Evolutionary conservation across 441 rosid species (phyloP).

Genomic region (Flueggea neowawraea): DNA sequence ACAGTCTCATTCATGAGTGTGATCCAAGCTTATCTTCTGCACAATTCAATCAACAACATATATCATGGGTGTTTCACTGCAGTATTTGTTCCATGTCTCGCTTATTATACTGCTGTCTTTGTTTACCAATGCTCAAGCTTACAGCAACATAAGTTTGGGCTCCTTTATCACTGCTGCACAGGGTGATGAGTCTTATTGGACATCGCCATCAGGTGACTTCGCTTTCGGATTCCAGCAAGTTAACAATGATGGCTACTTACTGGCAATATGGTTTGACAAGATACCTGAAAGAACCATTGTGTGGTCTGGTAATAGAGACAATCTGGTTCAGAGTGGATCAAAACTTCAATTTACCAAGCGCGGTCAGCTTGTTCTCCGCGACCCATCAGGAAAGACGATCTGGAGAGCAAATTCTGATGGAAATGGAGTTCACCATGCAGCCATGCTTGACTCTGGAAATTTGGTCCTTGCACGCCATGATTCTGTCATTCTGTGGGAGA

Average conservation of each 20-base stretch:
- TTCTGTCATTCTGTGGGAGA: conserved; percentile 29
- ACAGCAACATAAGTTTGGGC: conserved; percentile 14
- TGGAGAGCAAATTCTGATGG: neutral
- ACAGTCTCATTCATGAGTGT: too few species aligned
- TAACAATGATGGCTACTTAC: conserved; percentile 8
- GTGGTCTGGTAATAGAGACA: conserved; percentile 28
- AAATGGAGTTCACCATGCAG: conserved; percentile 14
- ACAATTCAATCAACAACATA: too few species aligned
- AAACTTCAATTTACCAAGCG: conserved; percentile 16
- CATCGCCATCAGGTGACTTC: conserved; percentile 37
- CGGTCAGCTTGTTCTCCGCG: conserved; percentile 24
- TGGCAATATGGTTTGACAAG: conserved; percentile 19
- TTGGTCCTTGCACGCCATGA: conserved; percentile 17
- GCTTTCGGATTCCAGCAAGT: conserved; percentile 29
- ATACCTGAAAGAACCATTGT: conserved; percentile 19
- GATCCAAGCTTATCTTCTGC: too few species aligned
- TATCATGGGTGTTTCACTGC: neutral
- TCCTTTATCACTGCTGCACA: conserved; percentile 18
- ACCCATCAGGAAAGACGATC: conserved; percentile 6
- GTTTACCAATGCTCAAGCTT: conserved; percentile 8
- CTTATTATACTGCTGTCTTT: conserved; percentile 1
- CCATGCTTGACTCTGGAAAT: conserved; percentile 33
- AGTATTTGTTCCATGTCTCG: neutral
- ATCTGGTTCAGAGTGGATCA: conserved; percentile 22
- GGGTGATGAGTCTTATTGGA: conserved; percentile 14